Base-by-base conservation (phyloP, 139 green algal genomes). In the Closterium sp. region DNA sequence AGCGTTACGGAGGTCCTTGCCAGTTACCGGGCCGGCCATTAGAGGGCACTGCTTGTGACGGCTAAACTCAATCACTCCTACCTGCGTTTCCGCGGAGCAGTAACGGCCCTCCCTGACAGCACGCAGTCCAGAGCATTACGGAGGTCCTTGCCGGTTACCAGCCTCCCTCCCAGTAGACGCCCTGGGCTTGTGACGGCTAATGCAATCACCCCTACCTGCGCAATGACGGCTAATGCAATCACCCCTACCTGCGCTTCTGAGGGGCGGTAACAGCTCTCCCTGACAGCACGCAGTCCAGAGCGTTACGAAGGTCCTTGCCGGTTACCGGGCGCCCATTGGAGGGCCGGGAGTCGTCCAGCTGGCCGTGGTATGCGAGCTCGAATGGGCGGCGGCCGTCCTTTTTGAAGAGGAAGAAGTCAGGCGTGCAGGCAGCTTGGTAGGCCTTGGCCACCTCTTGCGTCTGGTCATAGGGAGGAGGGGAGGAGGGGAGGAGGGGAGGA, bases 371-470 rank as follows among this genome's bases (percentile, higher is more conserved):
- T 2, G 55, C 90, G 33, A 98, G 95, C 88, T 96, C 84, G 64
- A 94, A 94, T 9, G 91, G 91, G 34, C 91, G 91, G 23, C 91
- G 36, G 4, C 91, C 92, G 23, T 95, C 92, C n/a, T 98, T 93
- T 66, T 96, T 96, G 64, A 97, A 97, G 85, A 96, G 90, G 88
- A 93, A 96, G 32, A 97, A 97, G 69, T 97, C 96, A 16, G 97
- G 97, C 5, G 97, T 98, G 95, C 97, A 98, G 31, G 93, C 95
- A 19, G 96, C 96, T 21, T 90, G 90, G 94, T 97, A 98, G 0
- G 94, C 94, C 92, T 97, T 98, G 34, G 97, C 97, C 28, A 98
- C 96, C 3, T 96, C 97, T 92, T 98, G 96, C 23, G 85, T 94
- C 91, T 93, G 90, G 19, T 69, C 1, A 0, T 30, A 21, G 36